Percentiles rank a stretch among this genome's conserved stretches.
Conservation (phyloP, 225 moss, liverwort and hornwort genomes). For the Pseudoscleropodium purum region DNA sequence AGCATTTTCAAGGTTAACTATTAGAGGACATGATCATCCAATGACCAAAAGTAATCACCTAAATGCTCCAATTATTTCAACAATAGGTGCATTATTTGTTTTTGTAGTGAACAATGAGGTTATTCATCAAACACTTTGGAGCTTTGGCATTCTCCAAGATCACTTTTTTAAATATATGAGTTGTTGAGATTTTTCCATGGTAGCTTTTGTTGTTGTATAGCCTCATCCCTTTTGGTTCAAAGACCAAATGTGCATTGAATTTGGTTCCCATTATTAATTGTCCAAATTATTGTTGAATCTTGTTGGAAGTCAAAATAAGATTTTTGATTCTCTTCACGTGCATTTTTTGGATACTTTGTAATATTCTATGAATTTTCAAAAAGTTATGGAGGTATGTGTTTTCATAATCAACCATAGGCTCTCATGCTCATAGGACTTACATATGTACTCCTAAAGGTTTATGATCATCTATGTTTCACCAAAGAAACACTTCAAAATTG, state of each 20-base stretch:
- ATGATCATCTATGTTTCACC: background rate
- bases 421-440: background rate
- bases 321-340: background rate
- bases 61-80: background rate
- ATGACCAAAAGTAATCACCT: background rate
- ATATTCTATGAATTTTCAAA: background rate
- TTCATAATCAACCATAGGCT: background rate
- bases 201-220: background rate
- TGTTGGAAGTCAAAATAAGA: background rate
- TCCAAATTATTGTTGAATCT: background rate
- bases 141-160: accelerated
- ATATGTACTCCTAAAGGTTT: background rate
- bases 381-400: background rate
- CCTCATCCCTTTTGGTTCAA: accelerated
- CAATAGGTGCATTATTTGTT: background rate
- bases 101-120: background rate
- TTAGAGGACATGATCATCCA: accelerated
- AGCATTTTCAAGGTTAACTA: accelerated
- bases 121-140: accelerated
- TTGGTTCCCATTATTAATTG: background rate
- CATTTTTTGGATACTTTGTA: background rate
- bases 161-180: background rate
- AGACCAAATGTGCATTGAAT: background rate
- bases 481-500: background rate
- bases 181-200: accelerated